Conservation (phyloP, 2,329 filamentous ascomycete genomes). For the Periconia digitata region DNA sequence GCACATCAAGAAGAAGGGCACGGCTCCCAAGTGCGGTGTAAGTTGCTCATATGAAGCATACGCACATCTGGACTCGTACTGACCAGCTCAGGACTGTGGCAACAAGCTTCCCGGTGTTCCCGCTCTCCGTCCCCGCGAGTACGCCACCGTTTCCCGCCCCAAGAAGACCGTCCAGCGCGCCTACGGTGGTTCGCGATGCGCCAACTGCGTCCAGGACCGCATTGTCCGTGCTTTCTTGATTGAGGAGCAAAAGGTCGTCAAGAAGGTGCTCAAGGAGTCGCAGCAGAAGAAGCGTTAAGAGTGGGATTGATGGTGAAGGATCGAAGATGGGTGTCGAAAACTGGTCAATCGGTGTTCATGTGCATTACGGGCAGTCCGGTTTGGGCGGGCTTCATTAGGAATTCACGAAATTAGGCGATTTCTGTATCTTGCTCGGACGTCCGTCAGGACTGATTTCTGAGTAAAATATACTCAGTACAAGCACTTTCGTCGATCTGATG, state of each 20-base stretch:
- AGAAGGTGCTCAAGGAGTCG: slow-evolving; percentile 99
- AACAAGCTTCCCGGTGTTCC: slow-evolving; percentile 96
- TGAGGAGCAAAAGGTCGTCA: slow-evolving; percentile 99
- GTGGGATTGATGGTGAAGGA: slow-evolving; percentile 21
- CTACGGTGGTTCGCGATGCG: slow-evolving; percentile 96
- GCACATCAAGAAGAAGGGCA: slow-evolving; percentile 99
- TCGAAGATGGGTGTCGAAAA: slow-evolving; percentile 37
- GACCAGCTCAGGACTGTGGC: slow-evolving; percentile 77
- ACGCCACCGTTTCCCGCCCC: slow-evolving; percentile 93
- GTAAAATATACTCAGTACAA: slow-evolving; percentile 38
- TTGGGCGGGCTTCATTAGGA: slow-evolving; percentile 37
- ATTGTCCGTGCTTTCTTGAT: slow-evolving; percentile 98
- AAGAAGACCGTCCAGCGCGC: slow-evolving; percentile 99
- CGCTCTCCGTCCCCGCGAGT: slow-evolving; percentile 97
- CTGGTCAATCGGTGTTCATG: slow-evolving; percentile 45
- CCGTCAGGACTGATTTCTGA: slow-evolving; percentile 35
- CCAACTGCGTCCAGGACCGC: slow-evolving; percentile 97
- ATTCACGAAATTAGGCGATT: slow-evolving; percentile 41
- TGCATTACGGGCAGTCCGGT: slow-evolving; percentile 46
- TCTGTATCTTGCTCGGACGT: slow-evolving; percentile 35
- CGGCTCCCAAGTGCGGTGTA: slow-evolving; percentile 83
- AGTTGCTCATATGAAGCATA: slow-evolving; percentile 17
- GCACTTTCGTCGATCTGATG: slow-evolving; percentile 15
- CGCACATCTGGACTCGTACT: slow-evolving; percentile 9
- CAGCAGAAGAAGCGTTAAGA: slow-evolving; percentile 71